Evolutionary conservation across 2,329 filamentous ascomycete genomes (phyloP).

Genomic region (Triangularia setosa): DNA sequence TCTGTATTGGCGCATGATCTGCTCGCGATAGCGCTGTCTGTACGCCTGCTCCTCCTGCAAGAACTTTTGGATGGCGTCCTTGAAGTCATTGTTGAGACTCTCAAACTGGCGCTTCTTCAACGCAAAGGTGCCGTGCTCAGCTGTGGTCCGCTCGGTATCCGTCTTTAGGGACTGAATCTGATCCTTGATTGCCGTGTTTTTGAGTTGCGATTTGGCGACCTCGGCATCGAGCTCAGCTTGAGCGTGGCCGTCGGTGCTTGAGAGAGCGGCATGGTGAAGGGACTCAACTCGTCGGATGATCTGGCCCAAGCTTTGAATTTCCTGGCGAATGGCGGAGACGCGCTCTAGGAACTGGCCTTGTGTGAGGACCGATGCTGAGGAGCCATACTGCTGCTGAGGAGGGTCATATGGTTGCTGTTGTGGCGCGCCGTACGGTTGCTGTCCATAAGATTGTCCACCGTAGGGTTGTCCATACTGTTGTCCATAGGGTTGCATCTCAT

Average conservation of each 20-base stretch:
- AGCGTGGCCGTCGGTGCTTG: constrained; percentile 56
- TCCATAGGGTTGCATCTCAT: constrained; percentile 54
- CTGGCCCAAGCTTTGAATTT: constrained; percentile 63
- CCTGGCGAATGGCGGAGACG: constrained; percentile 61
- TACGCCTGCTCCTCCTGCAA: constrained; percentile 68
- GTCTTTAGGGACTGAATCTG: constrained; percentile 72
- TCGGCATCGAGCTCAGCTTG: constrained; percentile 61
- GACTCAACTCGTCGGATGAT: constrained; percentile 65
- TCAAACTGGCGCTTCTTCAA: constrained; percentile 68
- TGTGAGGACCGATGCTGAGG: constrained; percentile 42
- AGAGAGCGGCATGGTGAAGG: constrained; percentile 68
- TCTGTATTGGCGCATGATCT: constrained; percentile 74
- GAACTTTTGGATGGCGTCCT: constrained; percentile 66
- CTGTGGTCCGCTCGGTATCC: constrained; percentile 59
- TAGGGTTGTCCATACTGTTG: constrained; percentile 25
- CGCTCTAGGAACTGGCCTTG: constrained; percentile 66
- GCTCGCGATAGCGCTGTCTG: constrained; percentile 67
- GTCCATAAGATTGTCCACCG: constrained; percentile 14
- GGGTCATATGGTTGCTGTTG: constrained; percentile 5
- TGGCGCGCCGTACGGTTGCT: constrained; percentile 10
- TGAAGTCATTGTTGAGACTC: constrained; percentile 68
- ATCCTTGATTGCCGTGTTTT: constrained; percentile 73
- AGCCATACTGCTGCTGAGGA: constrained; percentile 24
- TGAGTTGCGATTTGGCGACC: constrained; percentile 65
- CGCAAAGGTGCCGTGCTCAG: constrained; percentile 51